Conservation (phyloP, 345 rosid genomes). For the Gossypium sturtianum region DNA sequence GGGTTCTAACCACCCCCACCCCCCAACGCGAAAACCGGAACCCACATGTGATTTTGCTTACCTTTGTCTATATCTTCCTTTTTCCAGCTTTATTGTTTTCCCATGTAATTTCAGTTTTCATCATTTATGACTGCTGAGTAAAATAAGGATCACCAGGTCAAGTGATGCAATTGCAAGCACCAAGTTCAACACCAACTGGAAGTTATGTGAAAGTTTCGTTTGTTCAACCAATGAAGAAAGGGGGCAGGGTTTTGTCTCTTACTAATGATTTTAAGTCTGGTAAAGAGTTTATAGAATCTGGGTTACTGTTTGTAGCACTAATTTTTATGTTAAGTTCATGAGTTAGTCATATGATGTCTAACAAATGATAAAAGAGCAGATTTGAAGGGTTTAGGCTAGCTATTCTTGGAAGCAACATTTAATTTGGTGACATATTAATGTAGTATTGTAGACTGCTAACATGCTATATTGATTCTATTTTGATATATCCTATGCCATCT, state of each 20-base stretch:
- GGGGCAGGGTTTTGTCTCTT: no score
- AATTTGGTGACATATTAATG: background rate
- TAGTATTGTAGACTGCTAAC: no score
- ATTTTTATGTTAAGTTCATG: background rate
- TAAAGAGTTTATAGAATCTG: background rate
- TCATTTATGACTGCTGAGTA: background rate
- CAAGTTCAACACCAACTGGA: background rate
- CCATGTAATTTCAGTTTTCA: background rate
- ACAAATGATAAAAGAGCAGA: background rate
- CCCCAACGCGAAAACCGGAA: constrained; percentile 45
- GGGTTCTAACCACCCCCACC: constrained; percentile 41
- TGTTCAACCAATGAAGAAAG: background rate
- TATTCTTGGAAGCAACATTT: background rate
- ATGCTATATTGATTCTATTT: background rate
- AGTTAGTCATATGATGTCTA: background rate
- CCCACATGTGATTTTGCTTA: constrained; percentile 36
- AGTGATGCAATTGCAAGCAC: background rate
- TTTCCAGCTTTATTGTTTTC: background rate
- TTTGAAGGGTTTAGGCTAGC: background rate
- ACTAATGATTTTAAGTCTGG: no score
- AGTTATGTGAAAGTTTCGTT: background rate
- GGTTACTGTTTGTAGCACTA: background rate
- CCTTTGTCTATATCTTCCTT: background rate
- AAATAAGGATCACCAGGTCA: background rate
- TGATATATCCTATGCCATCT: background rate